phyloP scores from a whole-genome alignment of 345 rosid genomes.

The Mangifera indica region DNA sequence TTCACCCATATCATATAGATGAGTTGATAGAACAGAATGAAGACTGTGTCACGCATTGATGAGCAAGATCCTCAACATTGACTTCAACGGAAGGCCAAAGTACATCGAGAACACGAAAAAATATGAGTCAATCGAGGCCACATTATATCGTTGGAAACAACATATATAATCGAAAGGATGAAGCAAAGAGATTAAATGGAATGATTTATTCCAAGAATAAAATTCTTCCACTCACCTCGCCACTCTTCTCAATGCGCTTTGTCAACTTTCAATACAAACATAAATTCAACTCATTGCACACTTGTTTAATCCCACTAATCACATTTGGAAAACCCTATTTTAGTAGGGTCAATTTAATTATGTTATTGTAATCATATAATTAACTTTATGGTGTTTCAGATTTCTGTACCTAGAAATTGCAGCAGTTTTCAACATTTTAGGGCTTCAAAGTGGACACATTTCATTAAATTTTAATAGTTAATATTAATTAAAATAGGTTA shows the following conservation, averaged over 20 bases:
- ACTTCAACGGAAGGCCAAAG: conserved; percentile 4
- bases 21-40: neutral
- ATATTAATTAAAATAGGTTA: too few relatives aligned
- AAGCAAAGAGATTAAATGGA: neutral
- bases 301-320: too few relatives aligned
- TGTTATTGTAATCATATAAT: neutral
- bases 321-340: neutral
- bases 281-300: neutral
- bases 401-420: neutral
- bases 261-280: neutral
- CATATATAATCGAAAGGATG: neutral
- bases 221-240: conserved; percentile 26
- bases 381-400: neutral
- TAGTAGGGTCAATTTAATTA: too few relatives aligned
- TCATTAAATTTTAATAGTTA: too few relatives aligned
- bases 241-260: neutral
- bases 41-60: neutral
- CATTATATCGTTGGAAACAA: conserved; percentile 14
- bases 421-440: too few relatives aligned
- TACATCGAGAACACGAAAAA: neutral
- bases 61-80: conserved; percentile 1
- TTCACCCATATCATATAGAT: neutral
- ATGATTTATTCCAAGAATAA: conserved; percentile 29
- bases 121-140: conserved; percentile 7
- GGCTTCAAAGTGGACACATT: too few relatives aligned